A percentile compares a stretch with the other conserved stretches of the same genome.
phyloP scores from a whole-genome alignment of 768 basidiomycete species.

The Nidularia pulvinata region DNA sequence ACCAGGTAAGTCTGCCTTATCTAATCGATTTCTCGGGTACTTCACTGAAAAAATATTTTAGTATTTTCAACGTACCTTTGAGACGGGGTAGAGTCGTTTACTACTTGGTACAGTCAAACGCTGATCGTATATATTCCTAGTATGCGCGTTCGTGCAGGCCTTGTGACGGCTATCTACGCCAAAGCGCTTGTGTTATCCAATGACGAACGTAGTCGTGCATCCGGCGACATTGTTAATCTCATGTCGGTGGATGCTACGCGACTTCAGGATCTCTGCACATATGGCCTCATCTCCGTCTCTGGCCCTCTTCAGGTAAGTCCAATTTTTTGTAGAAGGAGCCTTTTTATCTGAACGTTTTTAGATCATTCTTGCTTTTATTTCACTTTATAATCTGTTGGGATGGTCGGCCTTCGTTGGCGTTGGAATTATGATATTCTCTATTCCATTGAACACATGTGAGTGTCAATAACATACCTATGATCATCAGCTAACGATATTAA shows the following conservation, averaged over 20 bases:
- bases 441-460: slow-evolving; percentile 69
- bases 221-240: slow-evolving; percentile 93
- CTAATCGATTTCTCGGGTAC: not conserved
- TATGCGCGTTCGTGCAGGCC: slow-evolving; percentile 92
- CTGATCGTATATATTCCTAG: slow-evolving; percentile 21
- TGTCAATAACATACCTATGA: not conserved
- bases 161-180: slow-evolving; percentile 83
- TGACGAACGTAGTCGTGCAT: slow-evolving; percentile 77
- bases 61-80: slow-evolving; percentile 86
- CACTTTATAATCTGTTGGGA: slow-evolving; percentile 86
- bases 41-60: slow-evolving; percentile 16
- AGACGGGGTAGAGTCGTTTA: slow-evolving; percentile 48
- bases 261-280: slow-evolving; percentile 80
- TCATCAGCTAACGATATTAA: not conserved
- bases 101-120: not conserved
- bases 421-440: slow-evolving; percentile 81
- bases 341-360: slow-evolving; percentile 18
- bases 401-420: slow-evolving; percentile 93
- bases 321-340: not conserved
- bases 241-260: slow-evolving; percentile 88
- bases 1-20: slow-evolving; percentile 55
- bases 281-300: slow-evolving; percentile 82
- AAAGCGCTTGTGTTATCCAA: slow-evolving; percentile 88
- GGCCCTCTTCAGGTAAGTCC: slow-evolving; percentile 78
- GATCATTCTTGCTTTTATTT: slow-evolving; percentile 89